These are phyloP conservation scores for Aspergillus bombycis DNA, from an alignment of 2,329 filamentous ascomycete species.

Conservation along the genomic window DNA sequence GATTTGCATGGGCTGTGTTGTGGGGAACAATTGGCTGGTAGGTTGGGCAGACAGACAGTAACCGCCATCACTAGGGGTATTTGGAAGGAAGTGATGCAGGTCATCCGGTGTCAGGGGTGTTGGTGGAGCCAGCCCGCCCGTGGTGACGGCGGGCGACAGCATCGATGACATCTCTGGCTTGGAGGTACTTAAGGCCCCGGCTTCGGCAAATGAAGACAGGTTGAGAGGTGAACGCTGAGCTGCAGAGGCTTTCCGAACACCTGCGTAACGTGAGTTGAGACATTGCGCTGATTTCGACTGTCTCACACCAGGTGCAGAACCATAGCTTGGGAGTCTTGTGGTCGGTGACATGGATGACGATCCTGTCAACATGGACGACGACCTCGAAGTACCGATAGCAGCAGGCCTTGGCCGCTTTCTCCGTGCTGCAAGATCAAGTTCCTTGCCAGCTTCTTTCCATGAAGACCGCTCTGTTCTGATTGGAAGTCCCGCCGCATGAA, in stretches of 20 bases:
- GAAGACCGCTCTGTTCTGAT: conserved; percentile 29
- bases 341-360: conserved; percentile 48
- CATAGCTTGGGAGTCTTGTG: conserved; percentile 36
- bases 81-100: conserved; percentile 44
- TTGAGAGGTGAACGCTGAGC: conserved; percentile 53
- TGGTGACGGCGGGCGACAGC: conserved; percentile 39
- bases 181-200: conserved; percentile 38
- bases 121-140: conserved; percentile 43
- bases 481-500: conserved; percentile 31
- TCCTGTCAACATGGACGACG: conserved; percentile 41
- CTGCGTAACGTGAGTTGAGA: conserved; percentile 49
- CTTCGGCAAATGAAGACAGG: conserved; percentile 49
- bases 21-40: conserved; percentile 39
- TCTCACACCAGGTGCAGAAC: conserved; percentile 43
- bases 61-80: conserved; percentile 41
- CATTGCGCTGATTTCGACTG: conserved; percentile 51
- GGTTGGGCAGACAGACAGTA: conserved; percentile 42
- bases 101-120: conserved; percentile 49
- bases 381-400: conserved; percentile 47
- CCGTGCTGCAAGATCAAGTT: conserved; percentile 50
- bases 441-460: conserved; percentile 43
- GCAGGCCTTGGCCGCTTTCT: conserved; percentile 51
- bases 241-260: conserved; percentile 50
- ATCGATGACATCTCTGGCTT: conserved; percentile 38
- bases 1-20: conserved; percentile 44